Evolutionary conservation across 2,329 filamentous ascomycete species (phyloP).

Genomic region (Phoma sp.): DNA sequence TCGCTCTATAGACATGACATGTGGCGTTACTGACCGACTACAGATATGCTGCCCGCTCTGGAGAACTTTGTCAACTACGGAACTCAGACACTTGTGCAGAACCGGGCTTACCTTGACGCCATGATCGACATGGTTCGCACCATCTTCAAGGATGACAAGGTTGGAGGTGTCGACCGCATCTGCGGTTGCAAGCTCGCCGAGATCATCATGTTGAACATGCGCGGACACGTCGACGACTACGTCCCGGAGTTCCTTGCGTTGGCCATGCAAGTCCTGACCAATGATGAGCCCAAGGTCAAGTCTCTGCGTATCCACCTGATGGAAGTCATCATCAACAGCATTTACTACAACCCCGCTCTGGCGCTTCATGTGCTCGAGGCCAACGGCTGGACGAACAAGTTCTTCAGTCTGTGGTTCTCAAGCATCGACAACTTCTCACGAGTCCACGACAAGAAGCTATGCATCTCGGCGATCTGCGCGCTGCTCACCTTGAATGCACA

Average conservation of each 20-base stretch:
- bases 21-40: conserved; percentile 14
- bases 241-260: conserved; percentile 88
- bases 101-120: conserved; percentile 84
- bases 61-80: conserved; percentile 99
- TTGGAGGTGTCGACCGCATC: conserved; percentile 91
- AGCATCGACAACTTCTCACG: conserved; percentile 92
- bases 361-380: conserved; percentile 86
- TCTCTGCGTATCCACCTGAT: conserved; percentile 95
- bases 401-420: conserved; percentile 98
- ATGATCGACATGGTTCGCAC: conserved; percentile 93
- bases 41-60: conserved; percentile 93
- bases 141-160: conserved; percentile 91
- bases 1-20: neutral
- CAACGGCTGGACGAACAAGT: conserved; percentile 96
- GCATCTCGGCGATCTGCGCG: conserved; percentile 89
- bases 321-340: conserved; percentile 98
- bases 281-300: conserved; percentile 83
- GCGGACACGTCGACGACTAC: conserved; percentile 85
- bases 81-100: conserved; percentile 77
- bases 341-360: conserved; percentile 93
- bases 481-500: conserved; percentile 80
- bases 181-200: conserved; percentile 98
- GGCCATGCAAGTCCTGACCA: conserved; percentile 81
- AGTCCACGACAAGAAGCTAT: conserved; percentile 98
- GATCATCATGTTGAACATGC: conserved; percentile 94